Base-by-base conservation (phyloP, 257 asterid genomes). In the Fraxinus anomala region DNA sequence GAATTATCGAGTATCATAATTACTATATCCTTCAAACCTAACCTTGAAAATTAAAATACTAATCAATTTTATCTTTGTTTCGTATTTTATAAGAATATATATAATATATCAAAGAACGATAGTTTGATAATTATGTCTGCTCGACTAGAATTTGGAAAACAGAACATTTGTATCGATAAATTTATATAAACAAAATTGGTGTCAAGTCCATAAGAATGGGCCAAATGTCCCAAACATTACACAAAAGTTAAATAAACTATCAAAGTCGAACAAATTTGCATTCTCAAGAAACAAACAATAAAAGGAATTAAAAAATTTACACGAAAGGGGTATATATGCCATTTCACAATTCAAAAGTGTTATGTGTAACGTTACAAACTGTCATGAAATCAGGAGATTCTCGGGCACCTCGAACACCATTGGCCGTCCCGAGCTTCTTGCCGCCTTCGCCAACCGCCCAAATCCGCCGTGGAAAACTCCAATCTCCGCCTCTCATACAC, bases 301-400 rank as follows among this genome's bases (percentile, higher is more conserved):
- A 63, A 23, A 61, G 21, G 19, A 6, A 63, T 16, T 10, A 63
- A 23, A 23, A 24, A 63, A 63, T 24, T 24, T 24, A 10, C n/a
- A 63, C 30, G 69, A 23, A 23, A 72, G 80, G 85, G 89, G 87
- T n/a, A 78, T 40, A 71, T 0, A 37, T 11, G 90, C 81, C 66
- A 79, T 17, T 72, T 0, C 28, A 1, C 13, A 74, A 51, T 77
- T 82, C 66, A 74, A 82, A 80, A 6, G 1, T 71, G 42, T 6
- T 49, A 73, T 30, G 68, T 49, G 31, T 72, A 86, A 79, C 85
- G 82, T 80, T 61, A 56, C 12, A 56, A 73, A 56, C 75, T n/a
- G 85, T 34, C 80, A 71, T 68, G 84, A 75, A 76, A 44, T 74
- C 82, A 76, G 49, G 77, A 80, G 75, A 26, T 26, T 26, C 37